Evolutionary conservation across 1,284 basidiomycete species (phyloP).

Genomic region (Moesziomyces globuligerus): DNA sequence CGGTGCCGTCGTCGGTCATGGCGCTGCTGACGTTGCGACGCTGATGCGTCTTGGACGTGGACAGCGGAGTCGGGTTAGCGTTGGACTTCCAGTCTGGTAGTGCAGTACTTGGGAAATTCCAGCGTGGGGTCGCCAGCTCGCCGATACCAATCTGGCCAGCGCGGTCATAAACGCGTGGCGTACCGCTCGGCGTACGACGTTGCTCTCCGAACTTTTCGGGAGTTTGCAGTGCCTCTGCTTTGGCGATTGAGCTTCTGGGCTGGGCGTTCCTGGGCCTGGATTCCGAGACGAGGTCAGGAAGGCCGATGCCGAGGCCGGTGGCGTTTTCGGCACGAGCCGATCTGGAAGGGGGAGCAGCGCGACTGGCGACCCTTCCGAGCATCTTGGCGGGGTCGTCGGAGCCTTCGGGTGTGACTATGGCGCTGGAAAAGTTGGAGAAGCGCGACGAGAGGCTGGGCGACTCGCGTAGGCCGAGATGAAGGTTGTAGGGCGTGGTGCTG

Average conservation of each 20-base stretch:
- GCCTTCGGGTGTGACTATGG: slow-evolving; percentile 38
- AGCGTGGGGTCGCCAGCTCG: slow-evolving; percentile 95
- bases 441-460: slow-evolving; percentile 43
- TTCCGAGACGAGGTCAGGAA: slow-evolving; percentile 30
- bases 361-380: slow-evolving; percentile 13
- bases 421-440: slow-evolving; percentile 57
- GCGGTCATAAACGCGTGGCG: slow-evolving; percentile 74
- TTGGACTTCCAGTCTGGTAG: slow-evolving; percentile 22
- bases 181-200: slow-evolving; percentile 20
- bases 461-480: slow-evolving; percentile 40
- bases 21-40: slow-evolving; percentile 38
- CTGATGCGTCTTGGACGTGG: slow-evolving; percentile 17
- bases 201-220: slow-evolving; percentile 40
- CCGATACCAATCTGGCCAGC: slow-evolving; percentile 90
- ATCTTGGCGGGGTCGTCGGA: slow-evolving; percentile 29
- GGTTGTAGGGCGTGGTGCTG: slow-evolving; percentile 18
- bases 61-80: slow-evolving; percentile 21
- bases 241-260: background rate
- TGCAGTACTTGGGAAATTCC: slow-evolving; percentile 70
- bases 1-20: slow-evolving; percentile 37
- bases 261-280: slow-evolving; percentile 7
- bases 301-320: slow-evolving; percentile 49
- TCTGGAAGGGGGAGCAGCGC: slow-evolving; percentile 4
- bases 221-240: slow-evolving; percentile 29
- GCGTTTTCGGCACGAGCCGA: slow-evolving; percentile 10